Evolutionary conservation across 2,329 filamentous ascomycete species (phyloP).

Genomic region (Elsinoe batatas): DNA sequence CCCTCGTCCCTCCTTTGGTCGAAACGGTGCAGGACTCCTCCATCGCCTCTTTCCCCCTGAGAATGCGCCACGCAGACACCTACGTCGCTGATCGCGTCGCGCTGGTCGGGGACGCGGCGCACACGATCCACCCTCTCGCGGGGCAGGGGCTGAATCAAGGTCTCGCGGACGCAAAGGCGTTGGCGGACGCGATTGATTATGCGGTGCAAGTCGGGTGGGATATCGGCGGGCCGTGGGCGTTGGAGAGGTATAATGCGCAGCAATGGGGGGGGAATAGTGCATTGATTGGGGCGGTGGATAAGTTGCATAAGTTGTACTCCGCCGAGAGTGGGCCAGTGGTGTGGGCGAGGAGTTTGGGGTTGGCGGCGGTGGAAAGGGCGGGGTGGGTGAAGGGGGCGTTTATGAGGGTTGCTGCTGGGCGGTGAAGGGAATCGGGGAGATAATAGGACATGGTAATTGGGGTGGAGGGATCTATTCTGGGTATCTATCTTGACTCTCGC

Average conservation of each 20-base stretch:
- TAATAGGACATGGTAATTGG: neutral
- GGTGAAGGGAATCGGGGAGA: neutral
- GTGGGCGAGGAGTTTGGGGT: constrained; percentile 64
- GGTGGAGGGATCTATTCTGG: neutral
- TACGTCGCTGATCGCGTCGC: constrained; percentile 88
- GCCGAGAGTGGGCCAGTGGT: constrained; percentile 70
- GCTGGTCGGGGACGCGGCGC: constrained; percentile 86
- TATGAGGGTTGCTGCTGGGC: constrained; percentile 57
- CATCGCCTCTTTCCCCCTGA: constrained; percentile 82
- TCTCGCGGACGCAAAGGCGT: constrained; percentile 74
- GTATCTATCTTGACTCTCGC: neutral
- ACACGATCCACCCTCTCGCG: constrained; percentile 88
- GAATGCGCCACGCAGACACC: constrained; percentile 84
- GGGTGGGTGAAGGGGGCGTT: constrained; percentile 71
- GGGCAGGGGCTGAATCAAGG: constrained; percentile 93
- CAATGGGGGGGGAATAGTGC: constrained; percentile 72
- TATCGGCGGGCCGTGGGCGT: constrained; percentile 63
- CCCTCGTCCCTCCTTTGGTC: constrained; percentile 53
- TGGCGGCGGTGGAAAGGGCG: constrained; percentile 65
- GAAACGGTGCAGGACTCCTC: constrained; percentile 65
- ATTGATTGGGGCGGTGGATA: constrained; percentile 72
- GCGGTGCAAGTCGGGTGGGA: constrained; percentile 79
- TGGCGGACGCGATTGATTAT: constrained; percentile 64
- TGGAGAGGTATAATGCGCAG: constrained; percentile 73
- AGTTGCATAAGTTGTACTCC: constrained; percentile 88